Base-by-base conservation (phyloP, 2,329 filamentous ascomycete species). In the Fusarium xylarioides region DNA sequence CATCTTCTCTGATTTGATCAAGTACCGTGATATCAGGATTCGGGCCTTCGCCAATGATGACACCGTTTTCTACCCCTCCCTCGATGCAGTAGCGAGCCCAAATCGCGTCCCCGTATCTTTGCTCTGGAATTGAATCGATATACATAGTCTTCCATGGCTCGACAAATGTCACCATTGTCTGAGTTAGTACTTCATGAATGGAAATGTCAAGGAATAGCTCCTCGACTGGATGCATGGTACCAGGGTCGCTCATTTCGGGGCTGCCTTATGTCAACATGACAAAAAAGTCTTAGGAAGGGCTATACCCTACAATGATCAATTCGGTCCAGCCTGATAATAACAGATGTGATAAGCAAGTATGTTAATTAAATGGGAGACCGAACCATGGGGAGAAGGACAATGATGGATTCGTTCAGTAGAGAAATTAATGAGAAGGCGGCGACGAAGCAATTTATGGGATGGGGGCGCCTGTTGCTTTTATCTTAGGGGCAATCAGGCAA, bases 231-330 rank as follows among this genome's bases (percentile, higher is more conserved):
- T 10, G 26, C 34, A 32, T 52, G 6, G 7, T 14, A 4, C 2
- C n/a, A 6, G 34, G 5, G 2, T 50, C 21, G 12, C 18, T 40
- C 43, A 58, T 38, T 21, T 38, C 1, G 21, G 5, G 9, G 14
- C 19, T 57, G 12, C 0, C 2, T 14, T 46, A 4, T 56, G n/a
- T 44, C 10, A 56, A 32, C 6, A 56, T 34, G 16, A 9, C 1
- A 21, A 2, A 10, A 23, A 21, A 3, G n/a, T 14, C 19, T 10
- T 7, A 21, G 28, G 1, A n/a, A 35, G 4, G 16, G 4, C 1
- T 16, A 18, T 12, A 11, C 12, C 44, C 5, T 28, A 11, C 44
- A 2, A 15, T 46, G 6, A 5, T 5, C 9, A 28, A 46, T 28
- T 28, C 14, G 16, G 23, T 6, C 11, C 11, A 19, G 0, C 18